These are phyloP conservation scores for Pythium phragmitis DNA, from an alignment of 352 stramenopile genomes.

Conservation along the genomic window DNA sequence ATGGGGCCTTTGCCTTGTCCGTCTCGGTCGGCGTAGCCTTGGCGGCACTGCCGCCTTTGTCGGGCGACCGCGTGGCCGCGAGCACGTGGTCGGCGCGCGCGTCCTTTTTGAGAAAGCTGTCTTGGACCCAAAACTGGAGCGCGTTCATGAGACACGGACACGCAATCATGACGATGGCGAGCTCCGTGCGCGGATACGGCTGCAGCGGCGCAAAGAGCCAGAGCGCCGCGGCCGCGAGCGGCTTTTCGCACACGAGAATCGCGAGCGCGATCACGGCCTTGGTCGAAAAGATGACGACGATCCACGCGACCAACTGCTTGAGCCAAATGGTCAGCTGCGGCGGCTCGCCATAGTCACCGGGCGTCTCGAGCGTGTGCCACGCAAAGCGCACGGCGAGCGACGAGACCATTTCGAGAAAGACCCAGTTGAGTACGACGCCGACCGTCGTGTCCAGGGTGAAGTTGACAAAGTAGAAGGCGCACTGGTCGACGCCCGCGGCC, in stretches of 20 bases:
- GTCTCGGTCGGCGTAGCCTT: constrained; percentile 8
- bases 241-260: constrained; percentile 71
- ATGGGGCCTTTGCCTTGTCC: constrained; percentile 1
- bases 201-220: constrained; percentile 73
- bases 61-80: constrained; percentile 21
- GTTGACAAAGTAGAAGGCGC: constrained; percentile 89
- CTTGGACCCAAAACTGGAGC: constrained; percentile 88
- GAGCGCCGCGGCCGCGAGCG: constrained; percentile 51
- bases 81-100: constrained; percentile 33
- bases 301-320: constrained; percentile 75
- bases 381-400: constrained; percentile 50
- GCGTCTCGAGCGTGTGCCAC: constrained; percentile 59
- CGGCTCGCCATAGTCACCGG: constrained; percentile 81
- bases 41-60: not conserved
- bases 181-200: constrained; percentile 65
- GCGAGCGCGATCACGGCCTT: constrained; percentile 79
- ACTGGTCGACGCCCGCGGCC: constrained; percentile 42
- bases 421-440: constrained; percentile 82
- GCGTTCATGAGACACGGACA: constrained; percentile 89
- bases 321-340: constrained; percentile 62
- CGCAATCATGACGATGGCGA: constrained; percentile 86
- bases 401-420: constrained; percentile 63
- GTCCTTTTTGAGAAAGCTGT: constrained; percentile 90
- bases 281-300: constrained; percentile 73
- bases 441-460: constrained; percentile 87